Percentiles rank a stretch among this genome's conserved stretches.
phyloP scores from a whole-genome alignment of 139 green algal species.

The Tetradesmus lagerheimii region DNA sequence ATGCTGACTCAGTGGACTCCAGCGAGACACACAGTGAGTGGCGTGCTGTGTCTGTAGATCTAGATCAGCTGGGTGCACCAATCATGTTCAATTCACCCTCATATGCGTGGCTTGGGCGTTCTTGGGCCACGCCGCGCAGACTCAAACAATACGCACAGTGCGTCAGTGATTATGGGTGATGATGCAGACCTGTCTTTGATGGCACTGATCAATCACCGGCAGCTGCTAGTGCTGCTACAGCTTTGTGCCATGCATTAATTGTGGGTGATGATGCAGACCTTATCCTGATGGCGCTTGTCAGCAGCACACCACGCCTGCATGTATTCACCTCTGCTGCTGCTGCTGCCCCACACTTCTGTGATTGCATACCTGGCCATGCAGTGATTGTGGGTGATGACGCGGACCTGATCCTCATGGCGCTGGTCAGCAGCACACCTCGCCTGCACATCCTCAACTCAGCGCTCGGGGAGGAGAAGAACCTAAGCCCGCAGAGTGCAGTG shows the following conservation, averaged over 20 bases:
- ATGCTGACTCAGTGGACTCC: constrained; percentile 34
- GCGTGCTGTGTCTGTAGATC: no score
- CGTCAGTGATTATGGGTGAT: no score
- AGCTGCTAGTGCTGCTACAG: neutral
- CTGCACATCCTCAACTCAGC: constrained; percentile 60
- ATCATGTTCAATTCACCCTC: no score
- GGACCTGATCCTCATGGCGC: constrained; percentile 87
- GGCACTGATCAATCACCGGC: neutral
- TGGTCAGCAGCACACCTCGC: constrained; percentile 50
- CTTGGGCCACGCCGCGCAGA: no score
- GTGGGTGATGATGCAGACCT: constrained; percentile 87
- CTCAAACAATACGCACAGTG: no score
- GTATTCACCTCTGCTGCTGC: neutral
- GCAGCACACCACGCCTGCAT: neutral
- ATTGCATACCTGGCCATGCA: constrained; percentile 12
- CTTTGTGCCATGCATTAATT: constrained; percentile 57
- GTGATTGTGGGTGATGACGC: constrained; percentile 84
- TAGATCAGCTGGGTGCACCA: no score
- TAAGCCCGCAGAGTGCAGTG: neutral
- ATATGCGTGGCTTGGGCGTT: no score
- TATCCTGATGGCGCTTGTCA: constrained; percentile 80
- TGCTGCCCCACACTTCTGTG: neutral
- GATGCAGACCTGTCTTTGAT: no score
- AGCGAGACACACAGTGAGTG: constrained; percentile 70
- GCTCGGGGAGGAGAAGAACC: neutral